Base-by-base conservation (phyloP, 441 rosid species). In the Erodium trifolium region DNA sequence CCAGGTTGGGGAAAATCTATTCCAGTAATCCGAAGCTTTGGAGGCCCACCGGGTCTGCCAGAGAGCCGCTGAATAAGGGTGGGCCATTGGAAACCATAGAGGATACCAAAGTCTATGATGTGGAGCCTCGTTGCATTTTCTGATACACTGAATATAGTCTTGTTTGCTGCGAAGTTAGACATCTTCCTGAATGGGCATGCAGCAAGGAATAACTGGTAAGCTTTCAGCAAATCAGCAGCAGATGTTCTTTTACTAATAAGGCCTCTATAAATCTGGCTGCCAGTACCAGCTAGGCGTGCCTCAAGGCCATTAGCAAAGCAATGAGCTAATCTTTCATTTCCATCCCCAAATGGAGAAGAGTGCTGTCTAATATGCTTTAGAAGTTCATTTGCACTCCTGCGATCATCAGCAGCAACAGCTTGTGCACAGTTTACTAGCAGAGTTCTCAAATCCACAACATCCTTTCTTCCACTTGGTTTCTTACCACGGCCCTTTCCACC, bases 11-110 rank as follows among this genome's bases (percentile, higher is more conserved):
- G 93, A 65, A 86, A 79, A 64, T 88, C 93, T 70, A 88, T 81
- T 60, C 93, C 93, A 0, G 93, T 88, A 67, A 88, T 82, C 75
- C 87, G 78, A 70, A 88, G 78, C 76, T 73, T 86, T 1, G 86
- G 79, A 5, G 87, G 73, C 0, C 87, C 84, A 63, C 41, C 41
- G 41, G 59, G 43, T 45, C 78, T 70, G 14, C 7, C n/a, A 0
- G 88, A 77, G 29, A 87, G 76, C 67, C 79, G 69, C 62, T 87
- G 81, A 13, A 87, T 83, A 66, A 87, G 73, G 39, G 86, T 80
- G 1, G 92, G 92, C 90, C 90, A 87, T 2, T 83, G 90, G 72
- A 87, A 87, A 71, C 92, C 92, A 69, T 86, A 86, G 1, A 87
- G 82, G 45, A 87, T 83, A 70, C 92, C 92, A 53, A 87, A 87